phyloP scores from a whole-genome alignment of 495 filamentous ascomycete genomes.

The Aspergillus avenaceus region DNA sequence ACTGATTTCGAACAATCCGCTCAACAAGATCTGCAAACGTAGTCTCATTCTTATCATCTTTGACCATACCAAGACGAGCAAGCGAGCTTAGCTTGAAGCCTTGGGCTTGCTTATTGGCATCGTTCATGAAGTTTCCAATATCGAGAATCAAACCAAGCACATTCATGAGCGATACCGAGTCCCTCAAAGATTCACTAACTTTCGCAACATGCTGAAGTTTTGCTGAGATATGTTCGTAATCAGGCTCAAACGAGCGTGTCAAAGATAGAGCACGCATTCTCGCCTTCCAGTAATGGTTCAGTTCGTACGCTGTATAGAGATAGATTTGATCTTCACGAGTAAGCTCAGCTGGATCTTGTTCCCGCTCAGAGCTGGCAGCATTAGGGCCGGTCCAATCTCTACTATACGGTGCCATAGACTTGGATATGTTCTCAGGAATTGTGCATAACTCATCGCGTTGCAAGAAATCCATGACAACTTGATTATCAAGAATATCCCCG shows the following conservation, averaged over 20 bases:
- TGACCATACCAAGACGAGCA: conserved; percentile 93
- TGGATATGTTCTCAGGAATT: conserved; percentile 84
- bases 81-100: conserved; percentile 97
- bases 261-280: conserved; percentile 86
- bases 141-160: conserved; percentile 93
- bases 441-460: conserved; percentile 87
- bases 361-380: conserved; percentile 70
- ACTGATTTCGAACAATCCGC: conserved; percentile 92
- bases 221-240: conserved; percentile 85
- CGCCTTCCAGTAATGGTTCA: conserved; percentile 98
- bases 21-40: conserved; percentile 97
- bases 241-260: conserved; percentile 78
- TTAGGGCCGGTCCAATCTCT: conserved; percentile 94
- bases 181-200: conserved; percentile 83
- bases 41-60: conserved; percentile 97
- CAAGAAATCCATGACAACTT: conserved; percentile 96
- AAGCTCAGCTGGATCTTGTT: conserved; percentile 83
- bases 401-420: conserved; percentile 90
- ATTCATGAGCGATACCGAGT: conserved; percentile 90
- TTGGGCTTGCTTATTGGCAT: conserved; percentile 94
- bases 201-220: conserved; percentile 78
- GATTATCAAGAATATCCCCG: conserved; percentile 82
- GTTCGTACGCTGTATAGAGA: conserved; percentile 85
- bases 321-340: conserved; percentile 95
- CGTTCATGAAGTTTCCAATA: conserved; percentile 99